phyloP scores from a whole-genome alignment of 192 early-diverging fungal species.

The Coemansia sp. region DNA sequence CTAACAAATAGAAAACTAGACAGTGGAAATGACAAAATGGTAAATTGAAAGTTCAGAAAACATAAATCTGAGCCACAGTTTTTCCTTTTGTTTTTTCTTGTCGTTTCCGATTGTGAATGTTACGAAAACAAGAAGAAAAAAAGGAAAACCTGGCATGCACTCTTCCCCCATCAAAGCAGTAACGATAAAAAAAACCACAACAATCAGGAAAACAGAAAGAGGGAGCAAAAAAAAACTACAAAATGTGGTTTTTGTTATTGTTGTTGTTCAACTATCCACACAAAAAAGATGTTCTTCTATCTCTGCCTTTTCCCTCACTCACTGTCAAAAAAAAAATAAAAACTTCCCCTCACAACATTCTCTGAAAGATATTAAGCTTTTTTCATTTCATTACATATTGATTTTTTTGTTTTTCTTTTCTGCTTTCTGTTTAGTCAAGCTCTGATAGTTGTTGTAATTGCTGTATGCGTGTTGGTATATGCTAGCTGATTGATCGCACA shows the following conservation, averaged over 20 bases:
- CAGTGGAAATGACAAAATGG: too few species aligned
- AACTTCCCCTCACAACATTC: constrained; percentile 1
- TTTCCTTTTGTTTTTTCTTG: background rate
- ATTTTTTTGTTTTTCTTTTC: constrained; percentile 9
- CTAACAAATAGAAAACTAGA: too few species aligned
- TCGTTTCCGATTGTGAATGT: too few species aligned
- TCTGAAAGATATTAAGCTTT: background rate
- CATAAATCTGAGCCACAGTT: background rate
- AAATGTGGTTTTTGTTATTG: background rate
- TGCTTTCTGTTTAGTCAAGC: constrained; percentile 2
- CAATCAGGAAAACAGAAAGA: background rate
- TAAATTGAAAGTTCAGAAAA: background rate
- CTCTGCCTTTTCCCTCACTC: too few species aligned
- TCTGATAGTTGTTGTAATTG: background rate
- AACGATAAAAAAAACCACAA: background rate
- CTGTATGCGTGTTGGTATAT: background rate
- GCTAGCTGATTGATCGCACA: too few species aligned
- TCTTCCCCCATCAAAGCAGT: background rate
- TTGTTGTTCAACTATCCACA: background rate
- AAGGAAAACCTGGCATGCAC: background rate
- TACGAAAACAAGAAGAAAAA: background rate
- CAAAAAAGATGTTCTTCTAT: too few species aligned
- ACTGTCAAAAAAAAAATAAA: background rate
- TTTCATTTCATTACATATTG: background rate
- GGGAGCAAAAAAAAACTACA: background rate